phyloP scores from a whole-genome alignment of 768 basidiomycete species.

The Suillus spraguei region DNA sequence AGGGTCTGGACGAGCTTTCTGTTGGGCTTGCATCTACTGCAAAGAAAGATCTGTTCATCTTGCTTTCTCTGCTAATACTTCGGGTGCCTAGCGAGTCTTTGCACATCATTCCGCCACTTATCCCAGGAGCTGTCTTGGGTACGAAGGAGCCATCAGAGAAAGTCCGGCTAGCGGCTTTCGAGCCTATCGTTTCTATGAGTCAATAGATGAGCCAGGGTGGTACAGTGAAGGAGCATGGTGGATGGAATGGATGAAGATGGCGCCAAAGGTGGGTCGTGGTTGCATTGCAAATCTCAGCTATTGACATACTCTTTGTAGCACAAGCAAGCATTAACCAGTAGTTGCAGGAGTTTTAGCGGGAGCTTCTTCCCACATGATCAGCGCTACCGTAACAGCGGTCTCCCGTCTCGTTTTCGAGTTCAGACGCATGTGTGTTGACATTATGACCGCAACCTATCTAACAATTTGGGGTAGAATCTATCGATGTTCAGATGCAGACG shows the following conservation, averaged over 20 bases:
- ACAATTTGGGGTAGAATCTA: slow-evolving; percentile 50
- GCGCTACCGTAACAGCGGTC: slow-evolving; percentile 92
- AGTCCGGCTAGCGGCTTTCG: slow-evolving; percentile 86
- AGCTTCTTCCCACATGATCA: slow-evolving; percentile 96
- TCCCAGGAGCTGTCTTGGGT: slow-evolving; percentile 92
- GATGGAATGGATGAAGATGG: slow-evolving; percentile 83
- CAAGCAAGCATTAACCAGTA: slow-evolving; percentile 86
- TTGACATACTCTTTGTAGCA: slow-evolving; percentile 39
- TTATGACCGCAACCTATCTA: background rate
- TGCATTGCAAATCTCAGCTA: slow-evolving; percentile 10
- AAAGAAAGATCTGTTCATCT: slow-evolving; percentile 89
- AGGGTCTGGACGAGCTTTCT: slow-evolving; percentile 63
- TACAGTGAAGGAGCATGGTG: slow-evolving; percentile 71
- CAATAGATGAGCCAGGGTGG: slow-evolving; percentile 90
- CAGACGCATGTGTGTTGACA: slow-evolving; percentile 57
- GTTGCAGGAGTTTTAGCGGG: slow-evolving; percentile 93
- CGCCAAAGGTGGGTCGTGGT: slow-evolving; percentile 39
- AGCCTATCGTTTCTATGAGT: slow-evolving; percentile 89
- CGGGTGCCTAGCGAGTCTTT: slow-evolving; percentile 69
- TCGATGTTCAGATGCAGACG: slow-evolving; percentile 70
- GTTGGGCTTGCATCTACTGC: slow-evolving; percentile 77
- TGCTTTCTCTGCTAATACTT: slow-evolving; percentile 71
- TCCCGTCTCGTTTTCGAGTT: slow-evolving; percentile 96
- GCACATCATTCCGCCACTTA: slow-evolving; percentile 84
- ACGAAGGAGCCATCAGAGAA: slow-evolving; percentile 98